Evolutionary conservation across 2,329 filamentous ascomycete species (phyloP), one percentile per base, ranked within the genome.

Genomic region (Dactylonectria estremocensis): DNA sequence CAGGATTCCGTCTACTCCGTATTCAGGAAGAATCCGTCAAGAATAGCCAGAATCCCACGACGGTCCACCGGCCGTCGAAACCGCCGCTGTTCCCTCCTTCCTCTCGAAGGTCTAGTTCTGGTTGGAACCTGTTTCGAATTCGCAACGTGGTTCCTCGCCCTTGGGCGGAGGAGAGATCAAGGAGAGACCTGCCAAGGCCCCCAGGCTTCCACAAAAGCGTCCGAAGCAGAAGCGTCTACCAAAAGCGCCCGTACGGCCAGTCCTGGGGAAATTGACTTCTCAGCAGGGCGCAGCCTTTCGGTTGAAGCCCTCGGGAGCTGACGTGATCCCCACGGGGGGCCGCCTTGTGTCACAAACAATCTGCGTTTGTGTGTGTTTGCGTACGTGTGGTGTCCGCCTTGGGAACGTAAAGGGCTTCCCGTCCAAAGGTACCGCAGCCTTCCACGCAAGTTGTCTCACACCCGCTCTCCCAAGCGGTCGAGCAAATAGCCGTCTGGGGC

Each of bases 121-220:
- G 43, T 40, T 54, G 31, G 65, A 66, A 68, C 52, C 56, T 58
- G 53, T 53, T 53, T 48, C 52, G 48, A 52, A 49, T 61, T 57
- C 69, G 55, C 56, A 66, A 74, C 69, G 61, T 72, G 54, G 60
- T 61, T 64, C 67, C 61, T 64, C 46, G 24, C 46, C 35, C 58
- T 64, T 64, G 56, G 67, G 52, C 35, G 24, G 40, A 46, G 18
- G 16, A 6, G 33, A 18, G 28, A 24, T 48, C 40, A 35, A 14
- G 57, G 37, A 45, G 48, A 45, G 63, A 62, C 55, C 45, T 50
- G 57, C 46, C 64, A 63, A 64, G 64, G 37, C 56, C 46, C 59
- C 45, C 31, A 52, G 56, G 37, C 14, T n/a, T 6, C 49, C 49
- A 35, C 24, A 28, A 28, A 28, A 28, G n/a, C n/a, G n/a, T n/a